Conservation (phyloP, 2,329 filamentous ascomycete genomes). For the Fragosphaeria purpurea region DNA sequence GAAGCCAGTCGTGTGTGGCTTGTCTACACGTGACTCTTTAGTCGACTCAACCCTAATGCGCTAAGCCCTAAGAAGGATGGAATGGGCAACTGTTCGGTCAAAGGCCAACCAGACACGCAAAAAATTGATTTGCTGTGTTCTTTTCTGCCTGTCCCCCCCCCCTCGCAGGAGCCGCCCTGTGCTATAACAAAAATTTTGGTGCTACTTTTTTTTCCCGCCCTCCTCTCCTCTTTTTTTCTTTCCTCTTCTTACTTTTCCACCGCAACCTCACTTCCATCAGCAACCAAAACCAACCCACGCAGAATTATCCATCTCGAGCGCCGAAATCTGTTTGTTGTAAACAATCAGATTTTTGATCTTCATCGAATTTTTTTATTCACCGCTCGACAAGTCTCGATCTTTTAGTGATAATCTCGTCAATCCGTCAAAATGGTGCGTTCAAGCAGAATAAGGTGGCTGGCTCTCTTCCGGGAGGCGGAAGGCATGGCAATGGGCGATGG, state of each 20-base stretch:
- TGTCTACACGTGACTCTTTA: conserved; percentile 4
- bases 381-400: conserved; percentile 27
- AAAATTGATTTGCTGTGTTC: too few species aligned
- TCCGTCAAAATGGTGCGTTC: conserved; percentile 57
- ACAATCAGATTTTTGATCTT: conserved; percentile 39
- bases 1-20: conserved; percentile 4
- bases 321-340: conserved; percentile 38
- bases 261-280: conserved; percentile 1
- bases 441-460: too few species aligned
- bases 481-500: too few species aligned
- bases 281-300: conserved; percentile 6
- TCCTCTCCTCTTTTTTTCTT: conserved; percentile 14
- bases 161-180: conserved; percentile 20
- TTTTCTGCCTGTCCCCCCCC: too few species aligned
- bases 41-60: conserved; percentile 11
- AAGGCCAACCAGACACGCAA: too few species aligned
- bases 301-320: conserved; percentile 36
- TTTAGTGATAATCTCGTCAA: conserved; percentile 28
- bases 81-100: not conserved
- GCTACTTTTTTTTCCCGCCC: conserved; percentile 3
- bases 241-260: conserved; percentile 20
- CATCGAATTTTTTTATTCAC: conserved; percentile 15
- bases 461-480: too few species aligned
- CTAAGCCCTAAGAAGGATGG: conserved; percentile 7
- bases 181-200: conserved; percentile 28